Percentiles rank a stretch among this genome's conserved stretches.
Evolutionary conservation across 768 basidiomycete genomes (phyloP).

Genomic region (Lactifluus rugatus): DNA sequence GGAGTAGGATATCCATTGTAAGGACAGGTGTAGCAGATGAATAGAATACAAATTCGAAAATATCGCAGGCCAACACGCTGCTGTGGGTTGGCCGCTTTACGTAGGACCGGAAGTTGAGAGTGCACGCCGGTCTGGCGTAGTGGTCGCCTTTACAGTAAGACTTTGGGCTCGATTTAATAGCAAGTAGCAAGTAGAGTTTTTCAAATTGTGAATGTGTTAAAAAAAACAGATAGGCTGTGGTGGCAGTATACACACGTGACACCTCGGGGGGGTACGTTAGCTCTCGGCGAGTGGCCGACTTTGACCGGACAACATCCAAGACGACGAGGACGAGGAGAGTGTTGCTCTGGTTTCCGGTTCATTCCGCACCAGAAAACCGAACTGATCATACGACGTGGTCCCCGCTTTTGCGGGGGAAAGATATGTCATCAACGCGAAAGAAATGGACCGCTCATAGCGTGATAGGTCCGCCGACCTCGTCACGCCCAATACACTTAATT

Average conservation of each 20-base stretch:
- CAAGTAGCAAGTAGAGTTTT: no score
- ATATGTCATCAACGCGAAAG: slow-evolving; percentile 49
- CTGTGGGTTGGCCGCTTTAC: slow-evolving; percentile 26
- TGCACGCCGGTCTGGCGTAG: no score
- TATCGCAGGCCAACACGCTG: not conserved
- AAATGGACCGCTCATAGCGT: slow-evolving; percentile 74
- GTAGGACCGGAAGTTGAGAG: slow-evolving; percentile 40
- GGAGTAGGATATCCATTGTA: slow-evolving; percentile 1
- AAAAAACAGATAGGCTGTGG: no score
- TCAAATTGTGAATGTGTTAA: no score
- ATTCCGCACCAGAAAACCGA: not conserved
- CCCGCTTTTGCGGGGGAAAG: slow-evolving; percentile 55
- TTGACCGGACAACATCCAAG: not conserved
- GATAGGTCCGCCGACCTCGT: slow-evolving; percentile 47
- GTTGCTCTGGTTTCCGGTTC: not conserved
- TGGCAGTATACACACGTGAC: no score
- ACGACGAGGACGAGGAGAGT: slow-evolving; percentile 1
- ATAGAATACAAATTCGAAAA: not conserved
- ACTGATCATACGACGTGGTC: slow-evolving; percentile 2
- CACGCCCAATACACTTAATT: slow-evolving; percentile 4
- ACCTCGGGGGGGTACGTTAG: no score
- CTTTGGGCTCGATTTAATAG: slow-evolving; percentile 31
- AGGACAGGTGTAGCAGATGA: slow-evolving; percentile 5
- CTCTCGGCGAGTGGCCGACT: not conserved
- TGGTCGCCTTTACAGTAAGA: slow-evolving; percentile 58